These are phyloP conservation scores for Saccharomyces mikatae DNA, from an alignment of 805 yeast genomes.

Conservation along the genomic window DNA sequence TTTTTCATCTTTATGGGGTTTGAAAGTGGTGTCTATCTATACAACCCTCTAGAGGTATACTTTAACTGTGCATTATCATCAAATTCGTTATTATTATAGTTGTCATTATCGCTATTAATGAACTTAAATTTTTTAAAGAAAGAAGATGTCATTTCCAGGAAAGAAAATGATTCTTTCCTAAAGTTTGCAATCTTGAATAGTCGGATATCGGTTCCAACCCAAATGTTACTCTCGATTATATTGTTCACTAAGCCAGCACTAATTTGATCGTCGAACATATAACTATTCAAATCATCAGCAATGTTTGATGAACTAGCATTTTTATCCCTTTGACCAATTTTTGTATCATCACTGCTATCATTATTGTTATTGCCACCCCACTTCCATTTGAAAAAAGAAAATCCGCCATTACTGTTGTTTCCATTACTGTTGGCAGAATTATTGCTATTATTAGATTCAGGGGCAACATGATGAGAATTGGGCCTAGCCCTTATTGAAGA, in stretches of 20 bases:
- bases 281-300: slow-evolving; percentile 9
- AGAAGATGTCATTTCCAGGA: slow-evolving; percentile 34
- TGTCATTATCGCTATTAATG: slow-evolving; percentile 16
- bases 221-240: slow-evolving; percentile 37
- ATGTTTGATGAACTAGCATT: slow-evolving; percentile 12
- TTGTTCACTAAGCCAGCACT: not conserved
- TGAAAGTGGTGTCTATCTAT: not conserved
- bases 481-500: not conserved
- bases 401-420: slow-evolving; percentile 15
- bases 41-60: not conserved
- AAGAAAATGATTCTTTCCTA: slow-evolving; percentile 34
- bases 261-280: slow-evolving; percentile 24
- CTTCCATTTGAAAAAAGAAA: slow-evolving; percentile 36
- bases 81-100: slow-evolving; percentile 1
- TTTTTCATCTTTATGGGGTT: not conserved
- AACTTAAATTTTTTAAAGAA: slow-evolving; percentile 33
- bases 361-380: slow-evolving; percentile 29
- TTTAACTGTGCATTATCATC: not conserved
- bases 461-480: not conserved
- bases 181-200: slow-evolving; percentile 42
- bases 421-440: slow-evolving; percentile 1
- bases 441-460: slow-evolving; percentile 1
- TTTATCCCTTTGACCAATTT: slow-evolving; percentile 1
- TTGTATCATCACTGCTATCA: slow-evolving; percentile 10
- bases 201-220: slow-evolving; percentile 44